A percentile compares a stretch with the other conserved stretches of the same genome.
Conservation (phyloP, 352 stramenopile genomes). For the Globisporangium alternatum region DNA sequence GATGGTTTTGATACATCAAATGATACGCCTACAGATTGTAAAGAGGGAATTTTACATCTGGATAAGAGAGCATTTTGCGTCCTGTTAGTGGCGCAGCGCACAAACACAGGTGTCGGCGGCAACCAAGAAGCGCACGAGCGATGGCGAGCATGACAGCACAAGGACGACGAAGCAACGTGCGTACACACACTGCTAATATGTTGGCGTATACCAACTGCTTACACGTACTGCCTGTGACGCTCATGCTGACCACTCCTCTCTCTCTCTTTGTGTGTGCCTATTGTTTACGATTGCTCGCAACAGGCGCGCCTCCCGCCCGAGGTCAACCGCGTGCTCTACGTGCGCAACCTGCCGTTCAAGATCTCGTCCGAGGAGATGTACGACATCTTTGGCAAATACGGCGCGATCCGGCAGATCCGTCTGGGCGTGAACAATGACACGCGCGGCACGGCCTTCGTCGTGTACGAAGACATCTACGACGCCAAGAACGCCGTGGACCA, state of each 20-base stretch:
- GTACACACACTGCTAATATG: background rate
- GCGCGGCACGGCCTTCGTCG: constrained; percentile 97
- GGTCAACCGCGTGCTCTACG: constrained; percentile 97
- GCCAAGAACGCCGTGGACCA: constrained; percentile 99
- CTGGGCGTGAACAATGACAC: constrained; percentile 95
- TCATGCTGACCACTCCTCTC: background rate
- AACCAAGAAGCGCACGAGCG: background rate
- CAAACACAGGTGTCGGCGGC: background rate
- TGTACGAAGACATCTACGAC: constrained; percentile 99
- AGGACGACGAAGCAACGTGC: constrained; percentile 8
- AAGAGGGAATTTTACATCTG: background rate
- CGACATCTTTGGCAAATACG: constrained; percentile 99
- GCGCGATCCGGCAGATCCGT: constrained; percentile 97
- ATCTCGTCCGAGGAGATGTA: constrained; percentile 99
- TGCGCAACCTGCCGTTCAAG: constrained; percentile 99
- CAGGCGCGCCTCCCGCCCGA: constrained; percentile 94
- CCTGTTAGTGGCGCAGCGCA: background rate
- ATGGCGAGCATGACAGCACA: constrained; percentile 2
- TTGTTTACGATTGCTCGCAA: background rate
- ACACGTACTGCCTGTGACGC: no score
- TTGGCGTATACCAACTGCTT: no score
- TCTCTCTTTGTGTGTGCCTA: background rate
- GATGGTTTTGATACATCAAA: no score
- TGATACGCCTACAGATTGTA: no score
- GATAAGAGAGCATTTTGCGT: background rate